phyloP scores from a whole-genome alignment of 306 rosid genomes.

The Dalbergia cultrata region DNA sequence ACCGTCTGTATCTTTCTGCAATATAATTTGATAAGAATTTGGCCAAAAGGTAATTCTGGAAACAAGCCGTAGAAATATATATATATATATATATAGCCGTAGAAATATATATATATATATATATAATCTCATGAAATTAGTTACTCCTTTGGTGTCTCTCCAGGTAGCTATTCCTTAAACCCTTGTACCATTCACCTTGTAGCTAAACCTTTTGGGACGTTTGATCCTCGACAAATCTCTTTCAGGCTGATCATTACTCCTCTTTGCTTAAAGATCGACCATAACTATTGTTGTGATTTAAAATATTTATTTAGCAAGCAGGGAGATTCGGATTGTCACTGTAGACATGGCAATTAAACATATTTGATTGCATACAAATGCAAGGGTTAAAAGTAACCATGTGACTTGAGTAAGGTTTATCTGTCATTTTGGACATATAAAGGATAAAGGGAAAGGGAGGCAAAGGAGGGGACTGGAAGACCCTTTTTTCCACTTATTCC shows the following conservation, averaged over 20 bases:
- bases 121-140: no score
- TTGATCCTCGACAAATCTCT: background rate
- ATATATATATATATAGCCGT: no score
- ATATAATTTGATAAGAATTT: background rate
- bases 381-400: background rate
- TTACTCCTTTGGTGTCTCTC: no score
- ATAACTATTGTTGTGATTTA: background rate
- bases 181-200: background rate
- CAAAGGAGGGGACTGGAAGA: conserved; percentile 1
- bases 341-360: conserved; percentile 2
- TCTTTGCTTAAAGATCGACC: background rate
- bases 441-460: conserved; percentile 29
- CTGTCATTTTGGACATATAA: background rate
- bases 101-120: no score
- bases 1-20: conserved; percentile 9
- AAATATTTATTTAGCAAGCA: background rate
- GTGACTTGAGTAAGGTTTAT: conserved; percentile 28
- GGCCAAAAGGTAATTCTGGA: background rate
- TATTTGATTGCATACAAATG: background rate
- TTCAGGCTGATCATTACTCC: background rate
- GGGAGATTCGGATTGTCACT: background rate
- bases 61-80: background rate
- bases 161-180: no score
- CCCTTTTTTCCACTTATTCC: conserved; percentile 27
- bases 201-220: background rate